Evolutionary conservation across 495 filamentous ascomycete species (phyloP).

Genomic region (Penicillium silybi): DNA sequence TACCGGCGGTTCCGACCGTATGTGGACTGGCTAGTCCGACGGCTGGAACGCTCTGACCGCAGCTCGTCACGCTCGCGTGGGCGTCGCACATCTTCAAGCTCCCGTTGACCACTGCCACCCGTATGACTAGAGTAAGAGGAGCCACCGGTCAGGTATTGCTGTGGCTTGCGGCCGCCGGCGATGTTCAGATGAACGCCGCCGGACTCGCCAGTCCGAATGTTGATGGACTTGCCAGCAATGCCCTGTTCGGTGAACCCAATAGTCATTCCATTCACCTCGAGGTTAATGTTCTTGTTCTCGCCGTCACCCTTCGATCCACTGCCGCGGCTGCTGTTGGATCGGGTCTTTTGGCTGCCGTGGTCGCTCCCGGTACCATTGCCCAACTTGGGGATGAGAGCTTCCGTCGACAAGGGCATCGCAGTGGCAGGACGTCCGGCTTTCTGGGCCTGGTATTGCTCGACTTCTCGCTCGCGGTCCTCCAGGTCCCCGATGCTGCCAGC

Average conservation of each 20-base stretch:
- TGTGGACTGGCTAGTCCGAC: slow-evolving; percentile 37
- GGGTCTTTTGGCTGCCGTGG: slow-evolving; percentile 44
- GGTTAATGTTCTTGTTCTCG: slow-evolving; percentile 40
- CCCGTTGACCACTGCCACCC: slow-evolving; percentile 24
- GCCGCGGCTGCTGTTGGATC: slow-evolving; percentile 43
- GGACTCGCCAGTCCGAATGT: slow-evolving; percentile 36
- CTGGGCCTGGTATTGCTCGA: slow-evolving; percentile 40
- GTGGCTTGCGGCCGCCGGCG: slow-evolving; percentile 31
- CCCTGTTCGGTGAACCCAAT: slow-evolving; percentile 38
- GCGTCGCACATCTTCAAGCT: slow-evolving; percentile 26
- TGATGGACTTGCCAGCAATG: slow-evolving; percentile 39
- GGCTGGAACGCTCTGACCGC: slow-evolving; percentile 38
- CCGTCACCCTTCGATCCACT: slow-evolving; percentile 32
- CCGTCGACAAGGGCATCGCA: slow-evolving; percentile 31
- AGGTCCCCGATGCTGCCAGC: slow-evolving; percentile 15
- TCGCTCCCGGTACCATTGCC: slow-evolving; percentile 34
- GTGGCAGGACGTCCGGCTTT: slow-evolving; percentile 23
- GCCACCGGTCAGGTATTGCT: slow-evolving; percentile 33
- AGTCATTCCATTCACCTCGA: slow-evolving; percentile 41
- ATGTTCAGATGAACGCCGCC: slow-evolving; percentile 40
- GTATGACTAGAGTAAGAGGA: slow-evolving; percentile 35
- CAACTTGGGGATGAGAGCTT: slow-evolving; percentile 31
- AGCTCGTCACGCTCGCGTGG: slow-evolving; percentile 29
- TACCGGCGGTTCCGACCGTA: slow-evolving; percentile 25
- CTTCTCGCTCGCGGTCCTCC: slow-evolving; percentile 27